Conservation (phyloP, 177 flowering plant genomes). For the Tripterygium wilfordii region DNA sequence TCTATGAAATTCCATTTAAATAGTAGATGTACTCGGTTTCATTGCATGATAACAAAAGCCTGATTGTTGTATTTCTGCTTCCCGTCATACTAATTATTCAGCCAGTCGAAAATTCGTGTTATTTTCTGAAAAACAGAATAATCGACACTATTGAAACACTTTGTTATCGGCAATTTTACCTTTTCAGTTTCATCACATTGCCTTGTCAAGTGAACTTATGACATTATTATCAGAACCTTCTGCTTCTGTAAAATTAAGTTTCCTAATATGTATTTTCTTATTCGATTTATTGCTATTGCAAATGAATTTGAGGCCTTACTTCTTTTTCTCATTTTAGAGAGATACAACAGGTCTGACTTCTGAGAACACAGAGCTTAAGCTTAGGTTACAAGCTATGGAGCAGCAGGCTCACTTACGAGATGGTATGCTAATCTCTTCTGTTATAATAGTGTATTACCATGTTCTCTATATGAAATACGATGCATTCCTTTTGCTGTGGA, state of each 20-base stretch:
- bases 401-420: constrained; percentile 83
- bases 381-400: constrained; percentile 91
- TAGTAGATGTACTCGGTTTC: not conserved
- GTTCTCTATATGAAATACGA: constrained; percentile 31
- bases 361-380: constrained; percentile 86
- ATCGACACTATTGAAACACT: no score
- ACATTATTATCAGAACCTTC: no score
- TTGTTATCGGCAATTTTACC: no score
- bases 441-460: not conserved
- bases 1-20: not conserved
- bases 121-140: no score
- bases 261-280: no score
- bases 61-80: not conserved
- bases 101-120: no score
- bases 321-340: constrained; percentile 39
- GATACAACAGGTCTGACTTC: constrained; percentile 69
- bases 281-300: not conserved
- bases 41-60: not conserved
- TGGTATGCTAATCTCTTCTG: constrained; percentile 37
- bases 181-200: no score
- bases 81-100: no score
- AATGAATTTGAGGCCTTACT: no score
- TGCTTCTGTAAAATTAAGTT: no score
- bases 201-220: no score
- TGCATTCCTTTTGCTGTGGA: no score